Evolutionary conservation across 108 stramenopile genomes (phyloP), one percentile per base, ranked within the genome.

Genomic region (Pseudonitzschia delicatissima): DNA sequence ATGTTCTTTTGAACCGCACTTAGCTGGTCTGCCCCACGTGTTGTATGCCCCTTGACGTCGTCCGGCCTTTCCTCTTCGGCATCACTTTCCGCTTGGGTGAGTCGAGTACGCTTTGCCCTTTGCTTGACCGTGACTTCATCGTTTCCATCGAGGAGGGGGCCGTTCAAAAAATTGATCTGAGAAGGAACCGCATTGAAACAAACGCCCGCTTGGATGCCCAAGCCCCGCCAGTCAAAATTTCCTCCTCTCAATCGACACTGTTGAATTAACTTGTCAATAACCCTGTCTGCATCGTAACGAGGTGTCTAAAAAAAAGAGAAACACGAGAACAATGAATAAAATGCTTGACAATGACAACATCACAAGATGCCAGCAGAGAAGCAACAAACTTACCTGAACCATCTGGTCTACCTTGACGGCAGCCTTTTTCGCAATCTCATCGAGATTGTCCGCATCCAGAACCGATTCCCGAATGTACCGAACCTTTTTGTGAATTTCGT

Each of bases 391-490:
- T 64, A 92, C 91, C 81, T 86, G 84, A 25, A 94, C 73, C 37
- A 92, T 63, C 48, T 77, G 77, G 37, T 94, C 90, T 13, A 87
- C 86, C 61, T 90, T 79, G 37, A 74, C 55, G 15, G 81, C 77
- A 8, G 84, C 82, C 70, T 82, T 69, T 13, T 66, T 66, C 5
- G 88, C 66, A 73, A 93, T 85, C 39, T 84, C 57, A 47, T 85
- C 77, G 35, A 91, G 26, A 66, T 95, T 95, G 40, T 93, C 88
- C 8, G 82, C 85, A 68, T 95, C 94, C 72, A 95, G 51, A 32
- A 91, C 94, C 17, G 88, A 87, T 77, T 95, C 94, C 8, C 90
- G 81, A 13, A 91, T 81, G 75, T 81, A 90, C 20, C 66, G 50
- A 20, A 95, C 94, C 21, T 83, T 42, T 9, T 81, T 40, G 71